These are phyloP conservation scores for Lophiotrema nucula DNA, from an alignment of 495 filamentous ascomycete species.

Conservation along the genomic window DNA sequence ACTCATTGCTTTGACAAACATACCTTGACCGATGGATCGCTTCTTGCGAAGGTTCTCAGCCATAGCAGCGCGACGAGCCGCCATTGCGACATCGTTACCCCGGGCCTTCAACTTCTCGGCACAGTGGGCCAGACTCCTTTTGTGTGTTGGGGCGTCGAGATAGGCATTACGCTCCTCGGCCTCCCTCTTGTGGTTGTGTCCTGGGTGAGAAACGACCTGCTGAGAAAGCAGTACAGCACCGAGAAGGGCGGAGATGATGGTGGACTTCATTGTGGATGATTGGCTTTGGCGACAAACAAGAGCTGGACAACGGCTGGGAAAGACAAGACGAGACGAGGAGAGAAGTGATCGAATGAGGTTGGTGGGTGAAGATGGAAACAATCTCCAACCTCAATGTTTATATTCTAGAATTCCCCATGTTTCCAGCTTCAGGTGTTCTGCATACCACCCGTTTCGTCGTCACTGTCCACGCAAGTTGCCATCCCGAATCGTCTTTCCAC, in stretches of 20 bases:
- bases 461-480: neutral
- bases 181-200: constrained; percentile 7
- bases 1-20: neutral
- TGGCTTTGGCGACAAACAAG: neutral
- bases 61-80: constrained; percentile 3
- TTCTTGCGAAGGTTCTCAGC: constrained; percentile 7
- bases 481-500: neutral
- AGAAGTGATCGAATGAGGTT: neutral
- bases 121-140: constrained; percentile 15
- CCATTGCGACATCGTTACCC: constrained; percentile 12
- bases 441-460: too few species aligned
- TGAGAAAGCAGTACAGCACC: constrained; percentile 3
- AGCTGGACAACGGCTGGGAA: neutral
- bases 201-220: constrained; percentile 6
- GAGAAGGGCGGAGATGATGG: constrained; percentile 1
- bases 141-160: constrained; percentile 1
- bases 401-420: too few species aligned
- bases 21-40: constrained; percentile 2
- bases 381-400: too few species aligned
- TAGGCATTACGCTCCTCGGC: constrained; percentile 11
- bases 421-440: too few species aligned
- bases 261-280: constrained; percentile 5
- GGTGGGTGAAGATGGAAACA: neutral
- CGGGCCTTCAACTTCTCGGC: constrained; percentile 11
- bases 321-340: neutral